Percentiles rank a stretch among this genome's conserved stretches.
Conservation (phyloP, 306 rosid species). For the Dryas drummondii region DNA sequence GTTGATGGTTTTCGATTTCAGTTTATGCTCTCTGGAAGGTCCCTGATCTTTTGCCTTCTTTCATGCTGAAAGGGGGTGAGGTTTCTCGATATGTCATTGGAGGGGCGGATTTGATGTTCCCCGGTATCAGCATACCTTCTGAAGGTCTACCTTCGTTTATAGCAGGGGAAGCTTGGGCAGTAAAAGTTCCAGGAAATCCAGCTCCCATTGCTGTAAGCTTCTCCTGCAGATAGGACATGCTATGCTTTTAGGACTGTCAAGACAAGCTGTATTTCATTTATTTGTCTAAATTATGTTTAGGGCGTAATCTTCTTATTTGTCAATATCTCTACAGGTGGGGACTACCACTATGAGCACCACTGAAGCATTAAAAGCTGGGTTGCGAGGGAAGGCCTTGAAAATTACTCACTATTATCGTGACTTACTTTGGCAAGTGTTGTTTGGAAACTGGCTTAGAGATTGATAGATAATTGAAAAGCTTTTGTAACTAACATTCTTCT, state of each 20-base stretch:
- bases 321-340: slow-evolving; percentile 62
- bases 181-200: slow-evolving; percentile 91
- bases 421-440: slow-evolving; percentile 72
- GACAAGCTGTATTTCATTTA: neutral
- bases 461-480: neutral
- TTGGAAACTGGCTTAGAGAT: slow-evolving; percentile 21
- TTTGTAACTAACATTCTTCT: slow-evolving; percentile 17
- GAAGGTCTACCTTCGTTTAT: slow-evolving; percentile 80
- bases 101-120: slow-evolving; percentile 98
- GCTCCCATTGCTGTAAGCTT: slow-evolving; percentile 84
- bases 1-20: slow-evolving; percentile 28
- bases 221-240: neutral
- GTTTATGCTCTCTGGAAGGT: slow-evolving; percentile 92
- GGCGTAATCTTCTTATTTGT: neutral
- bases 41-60: slow-evolving; percentile 80
- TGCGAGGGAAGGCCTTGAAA: slow-evolving; percentile 88
- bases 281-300: neutral
- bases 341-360: slow-evolving; percentile 81
- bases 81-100: slow-evolving; percentile 80
- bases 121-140: slow-evolving; percentile 76
- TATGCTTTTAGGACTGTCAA: neutral
- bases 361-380: slow-evolving; percentile 77
- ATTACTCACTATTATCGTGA: slow-evolving; percentile 84
- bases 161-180: slow-evolving; percentile 79
- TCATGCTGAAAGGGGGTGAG: slow-evolving; percentile 82